These are phyloP conservation scores for Simplicillium sp. DNA, from an alignment of 2,329 filamentous ascomycete species.

Conservation along the genomic window DNA sequence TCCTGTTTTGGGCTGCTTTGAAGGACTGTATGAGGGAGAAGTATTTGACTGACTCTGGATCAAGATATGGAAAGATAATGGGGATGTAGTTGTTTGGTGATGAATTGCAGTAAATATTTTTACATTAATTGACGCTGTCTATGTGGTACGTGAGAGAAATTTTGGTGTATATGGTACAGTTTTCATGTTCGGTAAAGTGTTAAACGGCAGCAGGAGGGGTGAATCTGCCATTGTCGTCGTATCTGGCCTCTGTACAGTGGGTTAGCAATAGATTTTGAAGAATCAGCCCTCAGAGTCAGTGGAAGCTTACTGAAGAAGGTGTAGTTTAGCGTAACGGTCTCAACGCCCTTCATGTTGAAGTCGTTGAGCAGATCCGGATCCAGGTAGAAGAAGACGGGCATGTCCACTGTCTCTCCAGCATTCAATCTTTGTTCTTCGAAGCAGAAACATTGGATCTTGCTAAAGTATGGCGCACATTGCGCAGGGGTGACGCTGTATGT, in stretches of 20 bases:
- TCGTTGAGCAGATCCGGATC: conserved; percentile 92
- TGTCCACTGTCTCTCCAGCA: conserved; percentile 94
- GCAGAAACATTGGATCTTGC: conserved; percentile 99
- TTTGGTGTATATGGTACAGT: too few species aligned
- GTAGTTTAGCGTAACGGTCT: conserved; percentile 92
- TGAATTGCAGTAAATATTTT: too few species aligned
- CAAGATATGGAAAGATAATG: too few species aligned
- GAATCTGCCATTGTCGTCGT: conserved; percentile 35
- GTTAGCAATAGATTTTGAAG: conserved; percentile 21
- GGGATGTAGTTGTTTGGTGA: too few species aligned
- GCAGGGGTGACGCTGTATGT: conserved; percentile 96
- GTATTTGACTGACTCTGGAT: too few species aligned
- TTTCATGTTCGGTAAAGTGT: too few species aligned
- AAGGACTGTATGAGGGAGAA: too few species aligned
- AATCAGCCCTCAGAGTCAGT: neutral
- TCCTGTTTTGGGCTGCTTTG: too few species aligned
- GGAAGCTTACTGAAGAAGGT: conserved; percentile 86
- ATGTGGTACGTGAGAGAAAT: too few species aligned
- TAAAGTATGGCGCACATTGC: conserved; percentile 95
- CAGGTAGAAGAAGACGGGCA: conserved; percentile 99
- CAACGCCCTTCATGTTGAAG: conserved; percentile 83
- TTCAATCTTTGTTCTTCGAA: conserved; percentile 95
- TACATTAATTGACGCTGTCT: too few species aligned
- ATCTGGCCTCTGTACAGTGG: conserved; percentile 28
- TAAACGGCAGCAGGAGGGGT: conserved; percentile 20